A percentile compares a stretch with the other conserved stretches of the same genome.
phyloP scores from a whole-genome alignment of 805 yeast species.

The Hanseniaspora valbyensis region DNA sequence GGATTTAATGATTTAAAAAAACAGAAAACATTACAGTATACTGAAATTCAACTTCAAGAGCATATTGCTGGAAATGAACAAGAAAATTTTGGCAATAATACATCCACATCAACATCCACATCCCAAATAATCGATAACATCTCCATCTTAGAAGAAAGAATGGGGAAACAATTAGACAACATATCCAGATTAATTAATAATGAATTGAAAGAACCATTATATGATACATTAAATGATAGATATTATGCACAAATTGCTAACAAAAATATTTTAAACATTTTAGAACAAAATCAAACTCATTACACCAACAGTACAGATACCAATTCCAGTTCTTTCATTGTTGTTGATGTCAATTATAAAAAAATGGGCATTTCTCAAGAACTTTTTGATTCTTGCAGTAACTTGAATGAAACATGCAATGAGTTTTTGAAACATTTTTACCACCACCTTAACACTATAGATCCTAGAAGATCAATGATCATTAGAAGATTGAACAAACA shows the following conservation, averaged over 20 bases:
- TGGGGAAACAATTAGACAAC: not conserved
- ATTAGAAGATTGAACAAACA: slow-evolving; percentile 40
- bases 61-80: slow-evolving; percentile 17
- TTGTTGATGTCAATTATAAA: slow-evolving; percentile 11
- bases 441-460: slow-evolving; percentile 46
- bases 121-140: not conserved
- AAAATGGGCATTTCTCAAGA: slow-evolving; percentile 17
- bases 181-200: slow-evolving; percentile 33
- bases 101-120: not conserved
- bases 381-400: slow-evolving; percentile 40
- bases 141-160: not conserved
- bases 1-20: slow-evolving; percentile 47
- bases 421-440: slow-evolving; percentile 72
- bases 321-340: not conserved
- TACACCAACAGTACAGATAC: slow-evolving; percentile 23
- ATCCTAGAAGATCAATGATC: slow-evolving; percentile 34
- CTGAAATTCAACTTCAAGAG: slow-evolving; percentile 35
- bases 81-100: not conserved
- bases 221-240: slow-evolving; percentile 19
- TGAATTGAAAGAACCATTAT: slow-evolving; percentile 18
- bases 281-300: slow-evolving; percentile 2
- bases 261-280: not conserved
- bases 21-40: slow-evolving; percentile 38
- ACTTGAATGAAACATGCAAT: slow-evolving; percentile 60
- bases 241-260: slow-evolving; percentile 3